These are phyloP conservation scores for Sporisorium graminicola DNA, from an alignment of 1,284 basidiomycete genomes.

Conservation along the genomic window DNA sequence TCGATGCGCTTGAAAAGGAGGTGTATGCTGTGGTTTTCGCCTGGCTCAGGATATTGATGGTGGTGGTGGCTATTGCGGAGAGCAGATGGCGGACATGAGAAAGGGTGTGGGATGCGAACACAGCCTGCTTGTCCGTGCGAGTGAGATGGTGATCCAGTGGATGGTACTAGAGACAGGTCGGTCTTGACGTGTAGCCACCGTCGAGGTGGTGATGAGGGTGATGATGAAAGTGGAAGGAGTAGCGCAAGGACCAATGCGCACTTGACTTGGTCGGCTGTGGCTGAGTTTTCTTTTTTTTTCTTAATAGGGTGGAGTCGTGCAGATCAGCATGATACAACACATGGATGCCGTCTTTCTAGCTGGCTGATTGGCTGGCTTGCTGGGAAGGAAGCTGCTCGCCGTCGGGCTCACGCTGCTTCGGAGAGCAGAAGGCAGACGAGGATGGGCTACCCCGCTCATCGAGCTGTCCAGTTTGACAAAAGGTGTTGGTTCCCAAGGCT, in stretches of 20 bases:
- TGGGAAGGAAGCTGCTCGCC: too few relatives aligned
- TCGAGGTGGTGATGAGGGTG: background rate
- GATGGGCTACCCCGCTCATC: background rate
- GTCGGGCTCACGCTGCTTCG: too few relatives aligned
- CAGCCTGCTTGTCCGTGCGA: background rate
- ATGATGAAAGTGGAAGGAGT: background rate
- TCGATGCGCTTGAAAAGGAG: too few relatives aligned
- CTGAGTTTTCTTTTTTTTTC: constrained; percentile 15
- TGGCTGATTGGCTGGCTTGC: too few relatives aligned
- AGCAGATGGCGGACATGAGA: background rate
- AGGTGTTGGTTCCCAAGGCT: constrained; percentile 16
- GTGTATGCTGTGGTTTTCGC: background rate
- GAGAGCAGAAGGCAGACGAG: too few relatives aligned
- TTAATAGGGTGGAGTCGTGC: background rate
- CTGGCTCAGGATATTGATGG: background rate
- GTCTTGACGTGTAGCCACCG: background rate
- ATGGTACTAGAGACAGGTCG: background rate
- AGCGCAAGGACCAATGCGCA: background rate
- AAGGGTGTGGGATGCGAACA: background rate
- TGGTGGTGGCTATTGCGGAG: background rate
- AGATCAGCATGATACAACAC: background rate
- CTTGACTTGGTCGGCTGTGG: constrained; percentile 13
- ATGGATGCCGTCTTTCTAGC: background rate
- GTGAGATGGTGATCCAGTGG: background rate
- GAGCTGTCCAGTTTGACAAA: background rate